Evolutionary conservation across 768 basidiomycete species (phyloP).

Genomic region (Russula olivacea): DNA sequence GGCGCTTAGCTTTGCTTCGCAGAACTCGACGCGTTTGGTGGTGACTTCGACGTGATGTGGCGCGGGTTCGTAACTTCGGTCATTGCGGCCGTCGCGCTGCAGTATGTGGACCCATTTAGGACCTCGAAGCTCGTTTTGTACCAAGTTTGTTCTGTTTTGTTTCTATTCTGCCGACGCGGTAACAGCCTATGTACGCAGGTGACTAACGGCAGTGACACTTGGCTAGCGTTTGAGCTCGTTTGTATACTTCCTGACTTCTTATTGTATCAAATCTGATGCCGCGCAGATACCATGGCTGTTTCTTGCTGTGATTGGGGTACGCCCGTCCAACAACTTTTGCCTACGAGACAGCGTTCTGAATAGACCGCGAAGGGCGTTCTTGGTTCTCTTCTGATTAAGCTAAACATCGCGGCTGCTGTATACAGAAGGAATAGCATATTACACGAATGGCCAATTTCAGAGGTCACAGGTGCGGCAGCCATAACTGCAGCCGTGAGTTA

Average conservation of each 20-base stretch:
- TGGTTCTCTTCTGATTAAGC: slow-evolving; percentile 57
- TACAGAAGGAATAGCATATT: slow-evolving; percentile 53
- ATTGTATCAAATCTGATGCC: slow-evolving; percentile 3
- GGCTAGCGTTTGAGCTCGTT: slow-evolving; percentile 71
- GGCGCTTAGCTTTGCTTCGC: neutral
- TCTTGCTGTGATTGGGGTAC: slow-evolving; percentile 57
- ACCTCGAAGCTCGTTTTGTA: slow-evolving; percentile 80
- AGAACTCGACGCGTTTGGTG: slow-evolving; percentile 65
- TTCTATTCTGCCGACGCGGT: neutral
- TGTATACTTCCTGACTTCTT: slow-evolving; percentile 19
- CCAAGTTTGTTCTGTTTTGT: slow-evolving; percentile 40
- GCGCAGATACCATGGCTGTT: slow-evolving; percentile 62
- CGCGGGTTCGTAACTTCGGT: slow-evolving; percentile 86
- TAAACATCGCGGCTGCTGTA: slow-evolving; percentile 59
- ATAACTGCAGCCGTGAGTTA: slow-evolving; percentile 69
- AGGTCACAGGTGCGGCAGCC: slow-evolving; percentile 56
- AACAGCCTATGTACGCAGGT: slow-evolving; percentile 35
- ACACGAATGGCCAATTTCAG: slow-evolving; percentile 56
- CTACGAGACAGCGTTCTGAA: slow-evolving; percentile 5
- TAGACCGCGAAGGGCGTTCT: slow-evolving; percentile 46
- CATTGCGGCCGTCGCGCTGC: slow-evolving; percentile 77
- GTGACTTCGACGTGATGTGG: slow-evolving; percentile 76
- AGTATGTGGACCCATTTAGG: slow-evolving; percentile 81
- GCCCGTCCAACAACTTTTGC: slow-evolving; percentile 16
- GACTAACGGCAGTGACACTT: slow-evolving; percentile 52